Percentiles rank a stretch among this genome's conserved stretches.
Conservation (phyloP, 164 flowering plant species). For the Vitis amurensis region DNA sequence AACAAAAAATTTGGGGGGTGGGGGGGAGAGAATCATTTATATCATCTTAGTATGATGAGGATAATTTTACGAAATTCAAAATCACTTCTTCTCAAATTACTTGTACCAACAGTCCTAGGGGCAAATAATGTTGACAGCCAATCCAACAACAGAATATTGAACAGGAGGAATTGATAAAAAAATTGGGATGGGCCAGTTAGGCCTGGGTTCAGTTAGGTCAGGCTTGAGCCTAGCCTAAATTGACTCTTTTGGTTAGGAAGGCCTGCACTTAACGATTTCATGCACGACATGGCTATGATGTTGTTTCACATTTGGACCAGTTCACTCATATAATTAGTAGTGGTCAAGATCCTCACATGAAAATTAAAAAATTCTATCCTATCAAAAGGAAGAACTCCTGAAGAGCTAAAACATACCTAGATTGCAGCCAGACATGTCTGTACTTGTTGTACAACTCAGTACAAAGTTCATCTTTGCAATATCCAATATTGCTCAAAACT, state of each 20-base stretch:
- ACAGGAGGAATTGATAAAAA: neutral
- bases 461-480: constrained; percentile 93
- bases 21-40: no score
- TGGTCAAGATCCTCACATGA: neutral
- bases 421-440: constrained; percentile 73
- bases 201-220: neutral
- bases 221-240: neutral
- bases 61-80: no score
- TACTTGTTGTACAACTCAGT: constrained; percentile 77
- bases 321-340: neutral
- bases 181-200: neutral
- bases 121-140: constrained; percentile 1
- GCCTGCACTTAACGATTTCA: neutral
- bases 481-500: constrained; percentile 92
- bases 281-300: neutral
- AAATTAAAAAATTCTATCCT: neutral
- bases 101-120: no score
- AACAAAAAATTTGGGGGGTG: no score
- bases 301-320: neutral
- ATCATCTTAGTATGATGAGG: no score
- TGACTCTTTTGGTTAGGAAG: neutral
- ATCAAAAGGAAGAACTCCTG: neutral
- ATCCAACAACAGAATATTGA: neutral
- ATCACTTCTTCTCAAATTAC: no score
- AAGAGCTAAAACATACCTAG: constrained; percentile 43